Evolutionary conservation across 2,329 filamentous ascomycete genomes (phyloP), one percentile per base, ranked within the genome.

Genomic region (Elsinoe perseae): DNA sequence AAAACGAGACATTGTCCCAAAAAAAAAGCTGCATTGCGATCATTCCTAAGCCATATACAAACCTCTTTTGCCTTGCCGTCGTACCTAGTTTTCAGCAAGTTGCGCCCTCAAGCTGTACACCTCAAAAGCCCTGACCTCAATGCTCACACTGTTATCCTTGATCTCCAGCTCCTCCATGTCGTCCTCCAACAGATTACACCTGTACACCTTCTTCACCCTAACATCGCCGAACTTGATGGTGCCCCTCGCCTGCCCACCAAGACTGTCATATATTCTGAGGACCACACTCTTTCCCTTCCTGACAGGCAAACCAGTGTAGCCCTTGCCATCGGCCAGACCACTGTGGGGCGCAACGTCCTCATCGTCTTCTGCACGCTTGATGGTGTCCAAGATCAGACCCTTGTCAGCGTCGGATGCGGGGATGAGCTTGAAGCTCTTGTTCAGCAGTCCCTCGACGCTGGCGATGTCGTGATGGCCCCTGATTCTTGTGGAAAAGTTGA

Each of bases 161-260:
- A 85, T 59, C 54, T 77, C 69, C 57, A 89, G 64, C 66, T 84
- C 82, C 61, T 89, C 84, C 56, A 84, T 71, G 64, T 95, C 87
- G 69, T 98, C 93, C 69, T 98, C 93, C 28, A 98, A 74, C 60
- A 95, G 70, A 72, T 95, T 97, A 40, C 84, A 85, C 78, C 89
- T 95, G 73, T 79, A 85, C 28, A 87, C 89, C 64, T 81, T 84
- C 75, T 84, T 85, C 25, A 96, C 82, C 23, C 83, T 75, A 69
- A 92, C 80, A 7, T 73, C 78, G 0, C 74, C 74, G 50, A 86
- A 86, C 43, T 77, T 73, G 64, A 96, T 82, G 1, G 76, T 81
- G 1, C 86, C 91, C 60, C 84, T 82, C 60, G 83, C 84, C 65
- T 82, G 85, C 0, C 93, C 93, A 44, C 93, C 93, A 40, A 97